A percentile compares a stretch with the other conserved stretches of the same genome.
Evolutionary conservation across 2,329 filamentous ascomycete species (phyloP).

Genomic region (Tothia fuscella): DNA sequence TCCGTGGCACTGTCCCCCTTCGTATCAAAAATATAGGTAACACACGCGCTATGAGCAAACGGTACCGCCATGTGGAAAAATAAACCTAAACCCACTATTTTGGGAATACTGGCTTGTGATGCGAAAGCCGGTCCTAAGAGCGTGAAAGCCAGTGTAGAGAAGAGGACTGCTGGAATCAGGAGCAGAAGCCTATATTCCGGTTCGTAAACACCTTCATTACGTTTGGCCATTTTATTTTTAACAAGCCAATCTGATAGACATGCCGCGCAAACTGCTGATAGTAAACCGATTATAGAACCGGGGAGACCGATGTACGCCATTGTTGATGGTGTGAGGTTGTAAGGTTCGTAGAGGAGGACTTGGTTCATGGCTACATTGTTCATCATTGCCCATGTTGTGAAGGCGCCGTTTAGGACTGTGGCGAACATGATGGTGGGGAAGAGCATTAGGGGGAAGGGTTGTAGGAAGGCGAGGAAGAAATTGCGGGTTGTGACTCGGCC

Average conservation of each 20-base stretch:
- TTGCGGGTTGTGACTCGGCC: constrained; percentile 5
- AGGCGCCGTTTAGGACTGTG: constrained; percentile 32
- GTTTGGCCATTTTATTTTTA: constrained; percentile 14
- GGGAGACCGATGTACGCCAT: constrained; percentile 41
- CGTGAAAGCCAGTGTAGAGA: constrained; percentile 22
- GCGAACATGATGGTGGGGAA: constrained; percentile 28
- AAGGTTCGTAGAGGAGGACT: constrained; percentile 22
- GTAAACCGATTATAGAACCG: constrained; percentile 35
- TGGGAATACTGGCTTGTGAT: constrained; percentile 13
- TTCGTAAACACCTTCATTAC: constrained; percentile 20
- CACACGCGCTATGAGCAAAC: constrained; percentile 36
- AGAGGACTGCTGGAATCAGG: constrained; percentile 14
- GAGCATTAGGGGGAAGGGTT: constrained; percentile 24
- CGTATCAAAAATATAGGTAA: constrained; percentile 40
- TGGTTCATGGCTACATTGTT: constrained; percentile 38
- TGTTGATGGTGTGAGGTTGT: constrained; percentile 37
- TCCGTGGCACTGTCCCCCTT: constrained; percentile 36
- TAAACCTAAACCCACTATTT: constrained; percentile 30
- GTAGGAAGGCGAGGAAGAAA: constrained; percentile 8
- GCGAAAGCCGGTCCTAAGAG: constrained; percentile 22
- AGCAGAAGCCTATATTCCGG: constrained; percentile 18
- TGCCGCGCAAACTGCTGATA: constrained; percentile 34
- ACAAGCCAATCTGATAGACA: constrained; percentile 34
- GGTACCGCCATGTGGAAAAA: constrained; percentile 38
- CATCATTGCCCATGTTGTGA: constrained; percentile 30